Percentiles rank a stretch among this genome's conserved stretches.
Conservation (phyloP, 345 rosid species). For the Syzygium grande region DNA sequence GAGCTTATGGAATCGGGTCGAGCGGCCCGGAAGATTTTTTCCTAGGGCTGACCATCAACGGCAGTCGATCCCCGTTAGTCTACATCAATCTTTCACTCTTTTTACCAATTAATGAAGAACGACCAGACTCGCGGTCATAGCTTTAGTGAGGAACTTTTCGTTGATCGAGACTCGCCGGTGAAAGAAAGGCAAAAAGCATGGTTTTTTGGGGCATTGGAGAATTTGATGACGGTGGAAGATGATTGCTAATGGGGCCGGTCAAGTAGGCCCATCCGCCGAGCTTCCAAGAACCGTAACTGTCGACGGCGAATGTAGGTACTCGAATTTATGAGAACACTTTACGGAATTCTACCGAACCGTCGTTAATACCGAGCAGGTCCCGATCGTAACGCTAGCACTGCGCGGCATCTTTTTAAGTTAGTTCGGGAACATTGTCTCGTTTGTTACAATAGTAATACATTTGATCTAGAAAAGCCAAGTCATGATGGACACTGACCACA, state of each 20-base stretch:
- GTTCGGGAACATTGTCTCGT: neutral
- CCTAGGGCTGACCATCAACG: neutral
- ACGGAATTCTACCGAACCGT: accelerated
- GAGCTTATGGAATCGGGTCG: neutral
- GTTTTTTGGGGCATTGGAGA: neutral
- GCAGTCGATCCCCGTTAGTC: neutral
- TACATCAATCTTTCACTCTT: neutral
- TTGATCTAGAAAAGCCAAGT: neutral
- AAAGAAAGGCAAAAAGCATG: neutral
- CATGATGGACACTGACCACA: neutral
- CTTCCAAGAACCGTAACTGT: accelerated
- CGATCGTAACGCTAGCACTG: accelerated
- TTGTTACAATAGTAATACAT: neutral
- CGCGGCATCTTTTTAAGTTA: neutral
- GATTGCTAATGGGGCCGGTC: neutral
- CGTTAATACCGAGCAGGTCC: neutral
- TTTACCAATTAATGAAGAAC: neutral
- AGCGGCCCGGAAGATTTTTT: neutral
- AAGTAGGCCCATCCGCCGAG: neutral
- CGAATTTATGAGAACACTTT: accelerated
- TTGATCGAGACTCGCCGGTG: neutral
- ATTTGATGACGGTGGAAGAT: neutral
- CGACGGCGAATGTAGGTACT: accelerated
- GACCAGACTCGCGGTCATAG: neutral
- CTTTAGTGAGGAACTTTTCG: neutral